These are phyloP conservation scores for Xylaria nigripes DNA, from an alignment of 495 filamentous ascomycete species.

Conservation along the genomic window DNA sequence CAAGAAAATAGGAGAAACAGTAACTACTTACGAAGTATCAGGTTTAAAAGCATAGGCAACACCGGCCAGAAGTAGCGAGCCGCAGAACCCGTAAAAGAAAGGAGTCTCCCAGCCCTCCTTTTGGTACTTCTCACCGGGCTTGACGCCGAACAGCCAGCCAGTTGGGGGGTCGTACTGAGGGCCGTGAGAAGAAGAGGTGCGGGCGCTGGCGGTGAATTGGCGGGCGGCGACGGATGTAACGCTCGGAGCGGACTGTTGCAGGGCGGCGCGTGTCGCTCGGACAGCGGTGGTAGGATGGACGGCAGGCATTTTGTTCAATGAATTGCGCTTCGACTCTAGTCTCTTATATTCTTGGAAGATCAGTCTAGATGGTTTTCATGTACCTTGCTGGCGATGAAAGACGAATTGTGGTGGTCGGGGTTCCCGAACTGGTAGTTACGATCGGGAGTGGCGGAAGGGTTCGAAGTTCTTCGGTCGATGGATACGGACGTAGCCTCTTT, in stretches of 20 bases:
- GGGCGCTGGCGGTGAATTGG: constrained; percentile 29
- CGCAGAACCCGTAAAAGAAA: constrained; percentile 84
- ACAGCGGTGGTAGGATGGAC: constrained; percentile 26
- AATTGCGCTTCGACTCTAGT: constrained; percentile 2
- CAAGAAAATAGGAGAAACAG: constrained; percentile 6
- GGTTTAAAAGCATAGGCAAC: constrained; percentile 95
- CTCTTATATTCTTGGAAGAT: not conserved
- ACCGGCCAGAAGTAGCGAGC: constrained; percentile 62
- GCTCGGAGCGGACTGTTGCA: constrained; percentile 12
- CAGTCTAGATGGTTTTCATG: not conserved
- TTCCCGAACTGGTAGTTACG: not conserved
- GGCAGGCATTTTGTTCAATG: constrained; percentile 20
- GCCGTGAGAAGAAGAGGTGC: constrained; percentile 49
- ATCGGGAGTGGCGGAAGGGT: not conserved
- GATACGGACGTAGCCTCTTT: not conserved
- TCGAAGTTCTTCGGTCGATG: not conserved
- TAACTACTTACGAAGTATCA: constrained; percentile 81
- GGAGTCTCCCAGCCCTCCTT: constrained; percentile 93
- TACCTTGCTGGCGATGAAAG: not conserved
- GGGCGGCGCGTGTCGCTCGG: constrained; percentile 24
- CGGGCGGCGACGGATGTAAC: constrained; percentile 8
- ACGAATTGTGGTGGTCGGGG: not conserved
- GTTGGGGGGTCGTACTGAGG: constrained; percentile 81
- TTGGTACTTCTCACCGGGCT: constrained; percentile 87
- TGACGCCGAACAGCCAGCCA: constrained; percentile 85